These are phyloP conservation scores for Tuber magnatum DNA, from an alignment of 495 filamentous ascomycete species.

Conservation along the genomic window DNA sequence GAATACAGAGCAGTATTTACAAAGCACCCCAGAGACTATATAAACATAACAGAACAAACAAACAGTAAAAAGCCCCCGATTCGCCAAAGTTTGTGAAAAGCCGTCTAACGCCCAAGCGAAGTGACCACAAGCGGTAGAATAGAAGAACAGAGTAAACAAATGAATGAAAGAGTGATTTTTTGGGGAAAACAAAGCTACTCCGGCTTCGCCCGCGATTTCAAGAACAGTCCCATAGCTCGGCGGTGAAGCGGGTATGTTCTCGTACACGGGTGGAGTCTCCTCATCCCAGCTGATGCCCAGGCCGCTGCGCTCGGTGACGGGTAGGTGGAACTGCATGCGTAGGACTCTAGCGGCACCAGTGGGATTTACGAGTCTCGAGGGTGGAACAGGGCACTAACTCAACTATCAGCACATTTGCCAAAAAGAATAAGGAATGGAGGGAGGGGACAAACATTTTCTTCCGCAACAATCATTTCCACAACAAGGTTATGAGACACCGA, in stretches of 20 bases:
- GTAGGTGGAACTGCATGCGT: slow-evolving; percentile 79
- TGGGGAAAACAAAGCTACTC: slow-evolving; percentile 16
- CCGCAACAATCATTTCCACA: slow-evolving; percentile 87
- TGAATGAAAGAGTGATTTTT: not conserved
- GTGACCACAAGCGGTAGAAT: not conserved
- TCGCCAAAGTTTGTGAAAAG: not conserved
- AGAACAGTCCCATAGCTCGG: slow-evolving; percentile 55
- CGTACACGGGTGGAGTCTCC: slow-evolving; percentile 88
- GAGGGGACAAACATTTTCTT: slow-evolving; percentile 51
- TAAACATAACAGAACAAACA: not conserved
- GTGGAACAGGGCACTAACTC: slow-evolving; percentile 26
- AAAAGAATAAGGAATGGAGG: slow-evolving; percentile 42
- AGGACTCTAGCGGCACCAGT: slow-evolving; percentile 87
- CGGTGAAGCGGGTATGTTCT: slow-evolving; percentile 83
- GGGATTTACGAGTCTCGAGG: slow-evolving; percentile 53
- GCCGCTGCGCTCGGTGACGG: slow-evolving; percentile 74
- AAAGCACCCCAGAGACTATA: not conserved
- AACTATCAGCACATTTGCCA: slow-evolving; percentile 54
- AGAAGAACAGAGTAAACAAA: not conserved
- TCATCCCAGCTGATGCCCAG: slow-evolving; percentile 96
- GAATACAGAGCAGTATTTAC: slow-evolving; percentile 1
- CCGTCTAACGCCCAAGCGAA: not conserved
- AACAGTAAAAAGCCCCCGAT: not conserved
- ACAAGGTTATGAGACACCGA: slow-evolving; percentile 75
- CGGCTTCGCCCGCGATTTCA: slow-evolving; percentile 7